Evolutionary conservation across 805 yeast genomes (phyloP).

Genomic region (Schwanniomyces sp.): DNA sequence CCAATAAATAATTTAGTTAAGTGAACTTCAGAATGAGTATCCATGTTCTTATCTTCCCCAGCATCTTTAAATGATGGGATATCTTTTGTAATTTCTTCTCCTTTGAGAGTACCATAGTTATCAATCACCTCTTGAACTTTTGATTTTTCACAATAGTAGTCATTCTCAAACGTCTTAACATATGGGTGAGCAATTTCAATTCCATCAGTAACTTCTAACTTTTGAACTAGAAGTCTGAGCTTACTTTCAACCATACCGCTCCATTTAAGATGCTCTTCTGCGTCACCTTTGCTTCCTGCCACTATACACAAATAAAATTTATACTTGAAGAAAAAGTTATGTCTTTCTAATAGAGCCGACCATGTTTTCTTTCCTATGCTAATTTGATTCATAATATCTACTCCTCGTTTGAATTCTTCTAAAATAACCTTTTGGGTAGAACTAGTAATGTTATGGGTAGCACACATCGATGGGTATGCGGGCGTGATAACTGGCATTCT

Average conservation of each 20-base stretch:
- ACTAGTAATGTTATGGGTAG: constrained; percentile 90
- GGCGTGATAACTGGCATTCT: constrained; percentile 98
- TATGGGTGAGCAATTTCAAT: constrained; percentile 88
- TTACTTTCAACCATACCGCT: constrained; percentile 91
- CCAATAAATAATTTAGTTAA: constrained; percentile 83
- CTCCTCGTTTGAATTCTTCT: constrained; percentile 78
- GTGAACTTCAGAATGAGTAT: constrained; percentile 40
- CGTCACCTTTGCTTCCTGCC: constrained; percentile 68
- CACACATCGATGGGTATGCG: constrained; percentile 98
- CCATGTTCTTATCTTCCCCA: constrained; percentile 11
- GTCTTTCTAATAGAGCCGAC: constrained; percentile 75
- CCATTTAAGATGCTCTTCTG: constrained; percentile 88
- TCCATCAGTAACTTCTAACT: constrained; percentile 75
- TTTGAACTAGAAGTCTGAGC: constrained; percentile 76
- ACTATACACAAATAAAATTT: constrained; percentile 84
- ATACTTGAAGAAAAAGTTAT: constrained; percentile 78
- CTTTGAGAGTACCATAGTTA: constrained; percentile 60
- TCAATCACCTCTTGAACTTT: constrained; percentile 56
- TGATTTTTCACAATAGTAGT: constrained; percentile 45
- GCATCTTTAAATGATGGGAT: constrained; percentile 7
- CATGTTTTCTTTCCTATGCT: constrained; percentile 62
- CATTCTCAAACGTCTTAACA: constrained; percentile 68
- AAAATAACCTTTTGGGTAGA: constrained; percentile 84
- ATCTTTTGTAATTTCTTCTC: constrained; percentile 42
- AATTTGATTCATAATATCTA: constrained; percentile 68